A percentile compares a stretch with the other conserved stretches of the same genome.
phyloP scores from a whole-genome alignment of 140 eudicot species.

The Stevia rebaudiana region DNA sequence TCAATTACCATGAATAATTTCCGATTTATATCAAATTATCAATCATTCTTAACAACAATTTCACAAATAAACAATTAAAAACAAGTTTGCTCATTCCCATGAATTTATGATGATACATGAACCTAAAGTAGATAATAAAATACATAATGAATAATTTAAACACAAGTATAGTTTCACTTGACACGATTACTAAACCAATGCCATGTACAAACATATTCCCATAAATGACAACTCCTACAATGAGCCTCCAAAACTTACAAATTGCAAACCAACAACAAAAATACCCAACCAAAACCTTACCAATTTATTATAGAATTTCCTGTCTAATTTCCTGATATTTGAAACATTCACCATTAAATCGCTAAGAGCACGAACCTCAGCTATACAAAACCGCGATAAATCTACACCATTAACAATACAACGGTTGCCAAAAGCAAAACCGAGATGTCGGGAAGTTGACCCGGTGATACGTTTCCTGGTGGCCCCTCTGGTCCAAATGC shows the following conservation, averaged over 20 bases:
- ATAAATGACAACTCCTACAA: constrained; percentile 14
- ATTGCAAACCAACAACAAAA: constrained; percentile 10
- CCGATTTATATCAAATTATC: too few species aligned
- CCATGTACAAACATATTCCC: constrained; percentile 14
- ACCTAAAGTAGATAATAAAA: neutral
- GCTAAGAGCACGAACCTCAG: constrained; percentile 22
- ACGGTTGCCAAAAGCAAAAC: constrained; percentile 25
- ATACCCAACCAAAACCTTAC: constrained; percentile 19
- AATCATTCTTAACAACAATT: too few species aligned
- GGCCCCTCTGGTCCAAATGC: constrained; percentile 68
- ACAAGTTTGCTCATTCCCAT: too few species aligned
- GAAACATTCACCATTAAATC: constrained; percentile 12
- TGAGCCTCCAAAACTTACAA: constrained; percentile 25
- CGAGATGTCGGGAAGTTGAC: constrained; percentile 23
- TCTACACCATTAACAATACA: constrained; percentile 20
- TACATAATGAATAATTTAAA: too few species aligned
- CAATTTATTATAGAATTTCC: constrained; percentile 25
- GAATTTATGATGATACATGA: too few species aligned
- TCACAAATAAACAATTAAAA: too few species aligned
- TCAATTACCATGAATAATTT: too few species aligned
- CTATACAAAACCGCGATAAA: constrained; percentile 32
- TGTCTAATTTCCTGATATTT: constrained; percentile 19
- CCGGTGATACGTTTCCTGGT: constrained; percentile 27
- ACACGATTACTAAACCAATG: neutral
- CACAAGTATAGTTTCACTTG: neutral